A percentile compares a stretch with the other conserved stretches of the same genome.
phyloP scores from a whole-genome alignment of 306 rosid genomes.

The Astragalus glycyphyllos region DNA sequence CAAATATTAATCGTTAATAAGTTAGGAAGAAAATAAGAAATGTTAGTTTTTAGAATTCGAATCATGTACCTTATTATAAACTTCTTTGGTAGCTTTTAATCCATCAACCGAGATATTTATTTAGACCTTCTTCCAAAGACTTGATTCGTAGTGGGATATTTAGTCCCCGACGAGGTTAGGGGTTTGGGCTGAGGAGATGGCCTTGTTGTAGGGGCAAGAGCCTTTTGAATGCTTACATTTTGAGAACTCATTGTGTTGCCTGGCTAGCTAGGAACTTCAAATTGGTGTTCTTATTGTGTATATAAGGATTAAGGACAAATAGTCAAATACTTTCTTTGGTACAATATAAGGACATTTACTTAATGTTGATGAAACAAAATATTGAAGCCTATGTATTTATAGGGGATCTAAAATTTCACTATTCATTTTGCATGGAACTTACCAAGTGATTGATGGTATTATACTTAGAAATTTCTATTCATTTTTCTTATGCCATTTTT shows the following conservation, averaged over 20 bases:
- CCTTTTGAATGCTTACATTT: neutral
- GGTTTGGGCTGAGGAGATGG: constrained; percentile 29
- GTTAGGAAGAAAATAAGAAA: too few relatives aligned
- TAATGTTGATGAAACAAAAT: neutral
- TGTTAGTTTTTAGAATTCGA: too few relatives aligned
- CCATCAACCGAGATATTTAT: too few relatives aligned
- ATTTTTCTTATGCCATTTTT: neutral
- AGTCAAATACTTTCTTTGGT: too few relatives aligned
- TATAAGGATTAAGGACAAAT: too few relatives aligned
- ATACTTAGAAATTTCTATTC: neutral
- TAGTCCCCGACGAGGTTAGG: neutral
- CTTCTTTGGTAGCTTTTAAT: too few relatives aligned
- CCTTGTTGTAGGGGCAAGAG: constrained; percentile 23
- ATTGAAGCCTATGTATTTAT: neutral
- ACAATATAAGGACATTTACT: neutral
- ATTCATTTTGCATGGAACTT: constrained; percentile 9
- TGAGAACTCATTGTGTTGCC: constrained; percentile 23
- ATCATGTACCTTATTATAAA: too few relatives aligned
- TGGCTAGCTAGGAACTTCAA: neutral
- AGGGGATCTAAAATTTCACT: neutral
- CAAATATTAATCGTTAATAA: too few relatives aligned
- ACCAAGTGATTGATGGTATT: constrained; percentile 20
- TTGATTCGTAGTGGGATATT: neutral
- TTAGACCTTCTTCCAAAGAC: neutral
- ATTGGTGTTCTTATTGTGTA: neutral